Evolutionary conservation across 306 rosid species (phyloP).

Genomic region (Lathyrus oleraceus): DNA sequence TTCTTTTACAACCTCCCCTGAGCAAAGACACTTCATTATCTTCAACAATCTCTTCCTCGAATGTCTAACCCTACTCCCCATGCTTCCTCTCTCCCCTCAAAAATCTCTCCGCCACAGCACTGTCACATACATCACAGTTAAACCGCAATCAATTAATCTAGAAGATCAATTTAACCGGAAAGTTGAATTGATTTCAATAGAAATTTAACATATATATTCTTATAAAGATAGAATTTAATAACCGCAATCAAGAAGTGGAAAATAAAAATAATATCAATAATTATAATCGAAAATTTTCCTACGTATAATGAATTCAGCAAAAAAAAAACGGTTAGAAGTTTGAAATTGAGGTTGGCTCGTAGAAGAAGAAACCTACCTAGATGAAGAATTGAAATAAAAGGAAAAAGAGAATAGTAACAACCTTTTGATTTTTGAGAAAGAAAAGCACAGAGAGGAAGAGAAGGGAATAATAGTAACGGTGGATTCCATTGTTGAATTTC

Average conservation of each 20-base stretch:
- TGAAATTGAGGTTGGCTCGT: constrained; percentile 6
- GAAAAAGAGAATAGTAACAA: constrained; percentile 29
- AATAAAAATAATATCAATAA: neutral
- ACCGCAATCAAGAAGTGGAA: constrained; percentile 8
- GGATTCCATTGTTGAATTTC: constrained; percentile 50
- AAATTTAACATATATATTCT: neutral
- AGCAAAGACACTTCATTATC: constrained; percentile 70
- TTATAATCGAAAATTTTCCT: neutral
- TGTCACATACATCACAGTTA: constrained; percentile 23
- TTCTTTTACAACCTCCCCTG: constrained; percentile 55
- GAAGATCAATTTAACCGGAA: neutral
- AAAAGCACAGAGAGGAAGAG: constrained; percentile 53
- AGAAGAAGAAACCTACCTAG: neutral
- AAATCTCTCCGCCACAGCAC: constrained; percentile 48
- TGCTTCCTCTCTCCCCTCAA: constrained; percentile 46
- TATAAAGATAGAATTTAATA: neutral
- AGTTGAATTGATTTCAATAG: too few relatives aligned
- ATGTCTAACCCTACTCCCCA: constrained; percentile 52
- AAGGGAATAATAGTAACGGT: constrained; percentile 47
- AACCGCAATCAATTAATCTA: constrained; percentile 14
- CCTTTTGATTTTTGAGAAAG: constrained; percentile 58
- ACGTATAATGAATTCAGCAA: constrained; percentile 15
- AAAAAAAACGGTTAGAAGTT: constrained; percentile 13
- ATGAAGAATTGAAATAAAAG: neutral
- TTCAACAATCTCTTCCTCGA: constrained; percentile 49